Conservation (phyloP, 345 rosid species). For the Citrus cavaleriei region DNA sequence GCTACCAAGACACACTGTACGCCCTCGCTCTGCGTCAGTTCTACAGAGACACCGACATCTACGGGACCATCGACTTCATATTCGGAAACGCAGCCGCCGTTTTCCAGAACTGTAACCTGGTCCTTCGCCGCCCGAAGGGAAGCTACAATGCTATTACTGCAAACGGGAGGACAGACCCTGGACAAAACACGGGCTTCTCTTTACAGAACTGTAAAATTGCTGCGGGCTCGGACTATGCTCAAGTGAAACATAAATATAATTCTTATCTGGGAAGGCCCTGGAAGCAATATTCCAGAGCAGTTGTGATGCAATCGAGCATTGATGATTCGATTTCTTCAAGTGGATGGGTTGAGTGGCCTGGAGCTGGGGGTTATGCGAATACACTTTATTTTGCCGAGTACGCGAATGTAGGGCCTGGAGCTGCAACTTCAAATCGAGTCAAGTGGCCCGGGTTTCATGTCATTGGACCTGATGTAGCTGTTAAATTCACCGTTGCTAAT, state of each 20-base stretch:
- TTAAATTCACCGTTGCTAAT: slow-evolving; percentile 37
- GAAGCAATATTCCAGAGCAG: slow-evolving; percentile 63
- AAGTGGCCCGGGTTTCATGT: slow-evolving; percentile 52
- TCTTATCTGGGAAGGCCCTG: slow-evolving; percentile 84
- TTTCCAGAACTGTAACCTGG: slow-evolving; percentile 61
- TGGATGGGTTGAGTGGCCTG: slow-evolving; percentile 84
- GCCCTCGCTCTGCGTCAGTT: slow-evolving; percentile 71
- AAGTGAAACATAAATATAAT: slow-evolving; percentile 22
- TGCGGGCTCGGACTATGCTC: slow-evolving; percentile 28
- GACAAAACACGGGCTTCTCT: slow-evolving; percentile 73
- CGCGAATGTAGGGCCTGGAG: slow-evolving; percentile 44
- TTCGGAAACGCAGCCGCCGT: slow-evolving; percentile 86
- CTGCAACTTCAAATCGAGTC: slow-evolving; percentile 36
- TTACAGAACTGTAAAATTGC: slow-evolving; percentile 53
- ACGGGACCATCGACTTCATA: slow-evolving; percentile 74
- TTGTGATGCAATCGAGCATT: slow-evolving; percentile 64
- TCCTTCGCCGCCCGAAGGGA: slow-evolving; percentile 38
- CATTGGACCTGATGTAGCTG: slow-evolving; percentile 39
- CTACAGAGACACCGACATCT: slow-evolving; percentile 75
- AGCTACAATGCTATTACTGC: slow-evolving; percentile 52
- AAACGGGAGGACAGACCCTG: slow-evolving; percentile 56
- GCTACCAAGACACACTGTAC: slow-evolving; percentile 80
- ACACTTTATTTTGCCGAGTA: slow-evolving; percentile 53
- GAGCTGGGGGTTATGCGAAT: slow-evolving; percentile 21
- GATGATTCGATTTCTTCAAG: slow-evolving; percentile 40